Conservation (phyloP, 306 rosid genomes). For the Clitoria ternatea region DNA sequence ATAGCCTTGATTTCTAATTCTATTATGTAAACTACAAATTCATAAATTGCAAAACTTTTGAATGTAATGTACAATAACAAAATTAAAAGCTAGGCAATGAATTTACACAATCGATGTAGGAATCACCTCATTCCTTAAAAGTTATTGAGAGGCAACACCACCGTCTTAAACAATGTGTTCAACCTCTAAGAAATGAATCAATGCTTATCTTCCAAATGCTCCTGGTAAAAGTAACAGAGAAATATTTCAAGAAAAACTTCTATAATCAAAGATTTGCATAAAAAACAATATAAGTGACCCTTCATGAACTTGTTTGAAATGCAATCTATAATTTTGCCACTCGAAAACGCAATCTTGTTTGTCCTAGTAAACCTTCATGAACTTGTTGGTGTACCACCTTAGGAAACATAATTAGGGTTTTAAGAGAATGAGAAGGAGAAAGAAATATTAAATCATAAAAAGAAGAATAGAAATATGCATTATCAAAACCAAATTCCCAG, state of each 20-base stretch:
- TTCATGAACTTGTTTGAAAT: too few relatives aligned
- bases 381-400: constrained; percentile 81
- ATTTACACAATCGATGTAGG: not conserved
- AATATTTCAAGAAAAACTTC: not conserved
- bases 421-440: too few relatives aligned
- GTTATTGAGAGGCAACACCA: constrained; percentile 26
- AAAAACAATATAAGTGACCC: constrained; percentile 5
- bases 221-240: constrained; percentile 34
- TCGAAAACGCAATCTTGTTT: constrained; percentile 68
- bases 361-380: constrained; percentile 67
- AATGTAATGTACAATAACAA: not conserved
- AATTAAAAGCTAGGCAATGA: not conserved
- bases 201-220: constrained; percentile 64
- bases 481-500: too few relatives aligned
- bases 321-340: constrained; percentile 79
- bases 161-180: constrained; percentile 34
- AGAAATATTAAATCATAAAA: not conserved
- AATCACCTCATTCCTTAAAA: constrained; percentile 6
- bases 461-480: too few relatives aligned
- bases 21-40: not conserved
- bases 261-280: not conserved
- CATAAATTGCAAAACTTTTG: not conserved
- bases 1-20: not conserved
- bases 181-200: constrained; percentile 71
- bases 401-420: constrained; percentile 28